Evolutionary conservation across 345 rosid genomes (phyloP).

Genomic region (Heritiera littoralis): DNA sequence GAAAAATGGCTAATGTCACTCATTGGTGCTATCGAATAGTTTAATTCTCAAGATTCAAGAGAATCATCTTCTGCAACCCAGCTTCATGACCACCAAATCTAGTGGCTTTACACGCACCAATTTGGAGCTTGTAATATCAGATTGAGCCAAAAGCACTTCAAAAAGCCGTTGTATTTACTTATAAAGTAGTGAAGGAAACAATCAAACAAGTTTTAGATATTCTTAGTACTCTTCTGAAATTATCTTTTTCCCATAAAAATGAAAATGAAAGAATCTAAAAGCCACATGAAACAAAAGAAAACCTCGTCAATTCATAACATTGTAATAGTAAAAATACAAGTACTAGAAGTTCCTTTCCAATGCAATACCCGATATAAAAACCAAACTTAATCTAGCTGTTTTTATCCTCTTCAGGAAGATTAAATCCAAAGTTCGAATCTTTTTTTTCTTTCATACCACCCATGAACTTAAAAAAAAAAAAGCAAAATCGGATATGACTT

Average conservation of each 20-base stretch:
- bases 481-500: no score
- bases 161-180: not conserved
- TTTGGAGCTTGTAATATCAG: no score
- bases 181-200: not conserved
- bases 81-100: not conserved
- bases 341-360: not conserved
- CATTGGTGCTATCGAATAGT: not conserved
- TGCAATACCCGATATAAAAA: not conserved
- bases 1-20: not conserved
- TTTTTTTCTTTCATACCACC: no score
- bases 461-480: no score
- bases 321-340: not conserved
- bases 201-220: not conserved
- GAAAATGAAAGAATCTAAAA: not conserved
- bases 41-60: not conserved
- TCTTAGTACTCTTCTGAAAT: not conserved
- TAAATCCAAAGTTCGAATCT: no score
- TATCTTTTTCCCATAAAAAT: not conserved
- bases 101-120: not conserved
- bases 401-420: no score
- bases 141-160: not conserved
- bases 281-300: not conserved
- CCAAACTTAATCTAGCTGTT: no score
- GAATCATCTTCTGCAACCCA: not conserved
- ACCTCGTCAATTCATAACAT: not conserved